A percentile compares a stretch with the other conserved stretches of the same genome.
These are phyloP conservation scores for Cyclotella distinguenda DNA, from an alignment of 108 stramenopile genomes.

Conservation along the genomic window DNA sequence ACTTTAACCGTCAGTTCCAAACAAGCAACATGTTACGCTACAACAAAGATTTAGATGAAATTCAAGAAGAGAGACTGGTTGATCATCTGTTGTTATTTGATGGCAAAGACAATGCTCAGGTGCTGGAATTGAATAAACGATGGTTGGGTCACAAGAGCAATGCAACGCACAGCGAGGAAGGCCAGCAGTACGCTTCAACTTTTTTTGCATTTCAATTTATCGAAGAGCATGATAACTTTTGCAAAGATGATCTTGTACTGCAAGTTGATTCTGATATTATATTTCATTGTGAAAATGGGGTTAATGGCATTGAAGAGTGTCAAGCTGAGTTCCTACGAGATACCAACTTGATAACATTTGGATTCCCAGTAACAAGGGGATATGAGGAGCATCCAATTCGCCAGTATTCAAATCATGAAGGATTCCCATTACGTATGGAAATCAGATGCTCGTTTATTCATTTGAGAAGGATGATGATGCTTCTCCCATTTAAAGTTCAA, in stretches of 20 bases:
- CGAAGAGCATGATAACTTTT: neutral
- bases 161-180: conserved; percentile 8
- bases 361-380: conserved; percentile 1
- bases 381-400: neutral
- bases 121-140: conserved; percentile 4
- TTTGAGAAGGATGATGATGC: neutral
- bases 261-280: conserved; percentile 20
- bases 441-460: conserved; percentile 18
- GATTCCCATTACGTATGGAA: conserved; percentile 2
- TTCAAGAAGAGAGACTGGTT: conserved; percentile 5
- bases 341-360: conserved; percentile 3
- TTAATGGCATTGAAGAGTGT: neutral
- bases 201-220: conserved; percentile 1
- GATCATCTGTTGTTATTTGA: conserved; percentile 9
- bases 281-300: conserved; percentile 4
- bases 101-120: conserved; percentile 5
- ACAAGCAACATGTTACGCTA: neutral
- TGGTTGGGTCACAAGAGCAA: conserved; percentile 8
- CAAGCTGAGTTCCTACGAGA: conserved; percentile 7
- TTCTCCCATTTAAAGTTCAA: conserved; percentile 11
- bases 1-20: conserved; percentile 4
- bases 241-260: conserved; percentile 6
- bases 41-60: neutral
- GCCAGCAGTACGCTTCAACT: conserved; percentile 17
- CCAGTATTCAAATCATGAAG: neutral